Evolutionary conservation across 352 stramenopile species (phyloP).

Genomic region (Pythium oligandrum): DNA sequence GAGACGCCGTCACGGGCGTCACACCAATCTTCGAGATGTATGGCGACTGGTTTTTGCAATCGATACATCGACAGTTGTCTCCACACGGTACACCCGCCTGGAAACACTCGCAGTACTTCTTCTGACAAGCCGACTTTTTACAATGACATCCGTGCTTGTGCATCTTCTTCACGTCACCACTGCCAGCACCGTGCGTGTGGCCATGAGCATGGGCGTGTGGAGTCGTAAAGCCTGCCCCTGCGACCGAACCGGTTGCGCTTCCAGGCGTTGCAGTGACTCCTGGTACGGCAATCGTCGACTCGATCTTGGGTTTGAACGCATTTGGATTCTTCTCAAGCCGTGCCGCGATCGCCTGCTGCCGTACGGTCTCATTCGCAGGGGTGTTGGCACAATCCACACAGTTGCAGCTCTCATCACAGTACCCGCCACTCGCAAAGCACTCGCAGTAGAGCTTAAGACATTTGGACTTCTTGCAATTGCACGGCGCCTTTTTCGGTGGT

Average conservation of each 20-base stretch:
- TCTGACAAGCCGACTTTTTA: constrained; percentile 95
- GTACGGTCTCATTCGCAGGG: constrained; percentile 47
- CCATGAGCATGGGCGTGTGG: constrained; percentile 9
- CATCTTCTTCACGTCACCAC: constrained; percentile 50
- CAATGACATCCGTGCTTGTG: constrained; percentile 97
- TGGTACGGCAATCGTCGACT: constrained; percentile 22
- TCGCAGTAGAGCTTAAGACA: constrained; percentile 97
- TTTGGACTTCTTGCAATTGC: constrained; percentile 98
- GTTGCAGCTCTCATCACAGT: constrained; percentile 92
- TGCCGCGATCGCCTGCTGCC: constrained; percentile 81
- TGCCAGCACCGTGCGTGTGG: neutral
- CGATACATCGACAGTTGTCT: constrained; percentile 88
- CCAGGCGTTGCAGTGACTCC: no score
- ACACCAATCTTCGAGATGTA: constrained; percentile 27
- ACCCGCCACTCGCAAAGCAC: constrained; percentile 91
- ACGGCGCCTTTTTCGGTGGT: constrained; percentile 65
- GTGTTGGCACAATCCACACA: constrained; percentile 92
- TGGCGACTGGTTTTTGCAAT: constrained; percentile 76
- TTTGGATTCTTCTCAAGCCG: constrained; percentile 93
- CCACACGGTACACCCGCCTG: constrained; percentile 85
- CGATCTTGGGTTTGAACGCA: constrained; percentile 96
- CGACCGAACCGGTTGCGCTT: constrained; percentile 1
- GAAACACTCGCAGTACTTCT: constrained; percentile 98
- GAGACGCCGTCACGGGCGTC: constrained; percentile 17
- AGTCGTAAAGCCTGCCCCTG: constrained; percentile 11